Conservation (phyloP, 208 protist species). For the Trypanosoma lewisi region DNA sequence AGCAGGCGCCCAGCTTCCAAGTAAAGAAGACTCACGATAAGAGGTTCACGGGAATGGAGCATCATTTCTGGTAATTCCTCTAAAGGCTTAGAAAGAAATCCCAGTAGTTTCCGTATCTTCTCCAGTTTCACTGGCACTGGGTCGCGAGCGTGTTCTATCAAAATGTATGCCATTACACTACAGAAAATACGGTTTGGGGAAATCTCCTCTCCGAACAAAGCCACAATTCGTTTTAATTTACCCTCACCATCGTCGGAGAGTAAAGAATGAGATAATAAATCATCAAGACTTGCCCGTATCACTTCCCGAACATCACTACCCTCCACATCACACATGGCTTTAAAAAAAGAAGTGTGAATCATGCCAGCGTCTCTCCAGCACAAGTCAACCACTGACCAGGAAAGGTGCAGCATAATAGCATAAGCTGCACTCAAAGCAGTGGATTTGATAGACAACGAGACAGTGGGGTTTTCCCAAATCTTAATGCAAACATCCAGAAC, state of each 20-base stretch:
- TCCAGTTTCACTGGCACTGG: conserved; percentile 11
- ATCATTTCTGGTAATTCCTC: conserved; percentile 26
- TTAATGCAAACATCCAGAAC: conserved; percentile 22
- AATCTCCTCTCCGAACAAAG: conserved; percentile 7
- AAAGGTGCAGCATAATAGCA: conserved; percentile 25
- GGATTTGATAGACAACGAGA: not conserved
- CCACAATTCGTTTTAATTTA: conserved; percentile 6
- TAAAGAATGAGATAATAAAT: conserved; percentile 23
- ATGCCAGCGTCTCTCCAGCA: conserved; percentile 27
- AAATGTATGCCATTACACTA: conserved; percentile 28
- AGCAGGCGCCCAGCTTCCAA: conserved; percentile 62
- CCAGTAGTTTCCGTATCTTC: conserved; percentile 18
- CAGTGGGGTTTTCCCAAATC: conserved; percentile 20
- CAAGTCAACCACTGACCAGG: conserved; percentile 35
- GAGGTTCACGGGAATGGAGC: conserved; percentile 27
- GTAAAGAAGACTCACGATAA: conserved; percentile 65
- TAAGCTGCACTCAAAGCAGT: conserved; percentile 20
- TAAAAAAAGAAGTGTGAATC: conserved; percentile 33
- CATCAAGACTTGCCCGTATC: conserved; percentile 21
- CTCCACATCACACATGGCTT: conserved; percentile 30
- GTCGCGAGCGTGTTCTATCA: conserved; percentile 15
- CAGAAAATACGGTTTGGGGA: conserved; percentile 10
- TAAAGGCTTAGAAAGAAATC: conserved; percentile 12
- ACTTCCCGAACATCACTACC: conserved; percentile 12
- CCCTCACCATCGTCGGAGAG: conserved; percentile 8